A percentile compares a stretch with the other conserved stretches of the same genome.
phyloP scores from a whole-genome alignment of 768 basidiomycete species.

The Lactarius deliciosus region DNA sequence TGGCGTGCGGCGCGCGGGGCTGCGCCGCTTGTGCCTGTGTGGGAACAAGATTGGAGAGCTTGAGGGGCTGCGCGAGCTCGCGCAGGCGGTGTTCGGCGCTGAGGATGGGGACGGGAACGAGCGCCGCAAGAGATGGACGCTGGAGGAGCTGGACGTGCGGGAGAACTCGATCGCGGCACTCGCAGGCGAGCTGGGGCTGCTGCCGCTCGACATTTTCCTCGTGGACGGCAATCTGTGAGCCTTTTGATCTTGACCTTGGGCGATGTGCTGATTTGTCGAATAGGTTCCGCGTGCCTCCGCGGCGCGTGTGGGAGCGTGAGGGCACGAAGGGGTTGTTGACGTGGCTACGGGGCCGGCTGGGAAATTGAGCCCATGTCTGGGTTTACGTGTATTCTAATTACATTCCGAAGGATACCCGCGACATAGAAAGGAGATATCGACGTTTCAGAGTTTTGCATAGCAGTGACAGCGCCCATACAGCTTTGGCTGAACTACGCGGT shows the following conservation, averaged over 20 bases:
- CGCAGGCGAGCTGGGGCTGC: constrained; percentile 65
- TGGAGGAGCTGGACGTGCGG: constrained; percentile 80
- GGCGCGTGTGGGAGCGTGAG: constrained; percentile 84
- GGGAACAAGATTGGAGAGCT: constrained; percentile 67
- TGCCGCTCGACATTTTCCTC: constrained; percentile 77
- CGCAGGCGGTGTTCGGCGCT: constrained; percentile 54
- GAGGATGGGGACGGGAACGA: constrained; percentile 43
- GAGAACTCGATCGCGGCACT: constrained; percentile 78
- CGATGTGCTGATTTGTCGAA: constrained; percentile 2
- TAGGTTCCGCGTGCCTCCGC: constrained; percentile 79
- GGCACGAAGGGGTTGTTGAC: constrained; percentile 78
- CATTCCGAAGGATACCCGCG: neutral
- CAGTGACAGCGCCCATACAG: too few relatives aligned
- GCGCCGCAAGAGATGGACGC: constrained; percentile 59
- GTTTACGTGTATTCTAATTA: neutral
- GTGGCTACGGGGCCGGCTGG: constrained; percentile 76
- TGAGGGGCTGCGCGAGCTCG: constrained; percentile 59
- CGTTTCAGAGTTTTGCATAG: too few relatives aligned
- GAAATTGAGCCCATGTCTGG: neutral
- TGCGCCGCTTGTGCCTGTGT: constrained; percentile 63
- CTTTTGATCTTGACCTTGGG: neutral
- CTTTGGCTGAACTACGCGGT: too few relatives aligned
- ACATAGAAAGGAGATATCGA: too few relatives aligned
- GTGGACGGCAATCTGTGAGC: constrained; percentile 85
- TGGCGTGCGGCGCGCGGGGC: constrained; percentile 44